Percentiles rank a stretch among this genome's conserved stretches.
These are phyloP conservation scores for Pichia norvegensis DNA, from an alignment of 1,139 yeast species.

Conservation along the genomic window DNA sequence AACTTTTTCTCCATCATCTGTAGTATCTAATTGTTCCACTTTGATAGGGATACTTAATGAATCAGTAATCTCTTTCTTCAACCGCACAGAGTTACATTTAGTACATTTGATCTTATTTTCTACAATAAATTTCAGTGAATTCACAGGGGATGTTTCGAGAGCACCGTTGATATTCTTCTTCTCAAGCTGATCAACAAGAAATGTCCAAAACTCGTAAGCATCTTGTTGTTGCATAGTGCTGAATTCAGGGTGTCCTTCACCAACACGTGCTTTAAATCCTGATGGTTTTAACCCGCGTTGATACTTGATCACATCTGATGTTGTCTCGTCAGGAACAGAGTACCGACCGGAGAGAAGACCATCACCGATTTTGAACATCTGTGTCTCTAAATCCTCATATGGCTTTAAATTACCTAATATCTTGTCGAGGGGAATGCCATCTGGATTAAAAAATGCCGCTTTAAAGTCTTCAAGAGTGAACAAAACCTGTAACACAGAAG, in stretches of 20 bases:
- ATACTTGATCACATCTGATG: constrained; percentile 36
- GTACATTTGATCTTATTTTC: constrained; percentile 61
- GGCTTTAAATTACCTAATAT: constrained; percentile 41
- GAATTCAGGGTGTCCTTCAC: constrained; percentile 74
- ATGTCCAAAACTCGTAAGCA: constrained; percentile 80
- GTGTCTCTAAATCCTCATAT: constrained; percentile 56
- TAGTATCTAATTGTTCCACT: constrained; percentile 33
- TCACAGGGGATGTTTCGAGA: constrained; percentile 36
- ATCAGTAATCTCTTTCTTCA: constrained; percentile 56
- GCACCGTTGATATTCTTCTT: constrained; percentile 27
- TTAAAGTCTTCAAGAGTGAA: constrained; percentile 34
- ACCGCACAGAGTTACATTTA: constrained; percentile 53
- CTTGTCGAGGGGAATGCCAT: constrained; percentile 28
- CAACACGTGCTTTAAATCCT: constrained; percentile 67
- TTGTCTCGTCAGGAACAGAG: constrained; percentile 48
- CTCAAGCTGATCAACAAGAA: constrained; percentile 59
- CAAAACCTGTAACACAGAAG: constrained; percentile 71
- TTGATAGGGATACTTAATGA: constrained; percentile 56
- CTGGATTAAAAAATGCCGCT: constrained; percentile 22
- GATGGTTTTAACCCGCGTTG: constrained; percentile 75
- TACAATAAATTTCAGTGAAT: constrained; percentile 53
- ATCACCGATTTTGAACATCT: constrained; percentile 68
- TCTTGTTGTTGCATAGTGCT: constrained; percentile 88
- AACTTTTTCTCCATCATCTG: constrained; percentile 37
- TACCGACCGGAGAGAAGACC: constrained; percentile 74